These are phyloP conservation scores for Cladorrhinum samala DNA, from an alignment of 495 filamentous ascomycete genomes.

Conservation along the genomic window DNA sequence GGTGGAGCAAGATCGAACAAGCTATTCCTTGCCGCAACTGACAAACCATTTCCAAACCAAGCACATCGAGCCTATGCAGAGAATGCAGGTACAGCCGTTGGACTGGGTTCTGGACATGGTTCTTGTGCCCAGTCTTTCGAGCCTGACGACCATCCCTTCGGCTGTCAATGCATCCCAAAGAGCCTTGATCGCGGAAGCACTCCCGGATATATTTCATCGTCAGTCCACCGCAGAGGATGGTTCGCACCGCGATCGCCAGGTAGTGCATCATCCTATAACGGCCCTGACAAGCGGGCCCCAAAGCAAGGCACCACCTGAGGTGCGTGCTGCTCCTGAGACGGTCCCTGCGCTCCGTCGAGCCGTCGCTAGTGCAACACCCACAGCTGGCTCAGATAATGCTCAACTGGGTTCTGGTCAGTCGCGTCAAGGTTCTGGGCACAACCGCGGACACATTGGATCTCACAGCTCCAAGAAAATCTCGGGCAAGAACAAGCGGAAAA, in stretches of 20 bases:
- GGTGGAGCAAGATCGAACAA: slow-evolving; percentile 38
- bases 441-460: not conserved
- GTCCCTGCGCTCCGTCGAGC: too few relatives aligned
- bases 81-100: slow-evolving; percentile 20
- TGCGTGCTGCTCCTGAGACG: too few relatives aligned
- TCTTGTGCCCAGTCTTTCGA: slow-evolving; percentile 49
- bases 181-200: slow-evolving; percentile 52
- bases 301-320: too few relatives aligned
- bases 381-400: slow-evolving; percentile 1
- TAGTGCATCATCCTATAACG: too few relatives aligned
- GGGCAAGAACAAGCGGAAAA: slow-evolving; percentile 11
- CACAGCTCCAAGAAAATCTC: slow-evolving; percentile 6
- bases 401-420: slow-evolving; percentile 1
- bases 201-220: slow-evolving; percentile 37
- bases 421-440: slow-evolving; percentile 1
- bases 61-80: slow-evolving; percentile 42
- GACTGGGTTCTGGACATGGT: slow-evolving; percentile 72
- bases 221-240: not conserved
- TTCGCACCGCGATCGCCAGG: too few relatives aligned
- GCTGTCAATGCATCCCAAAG: slow-evolving; percentile 46
- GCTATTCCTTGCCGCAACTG: slow-evolving; percentile 55
- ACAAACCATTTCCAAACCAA: slow-evolving; percentile 61
- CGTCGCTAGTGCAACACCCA: not conserved
- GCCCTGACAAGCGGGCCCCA: too few relatives aligned
- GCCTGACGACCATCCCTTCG: slow-evolving; percentile 42